Evolutionary conservation across 306 rosid genomes (phyloP).

Genomic region (Acmispon strigosus): DNA sequence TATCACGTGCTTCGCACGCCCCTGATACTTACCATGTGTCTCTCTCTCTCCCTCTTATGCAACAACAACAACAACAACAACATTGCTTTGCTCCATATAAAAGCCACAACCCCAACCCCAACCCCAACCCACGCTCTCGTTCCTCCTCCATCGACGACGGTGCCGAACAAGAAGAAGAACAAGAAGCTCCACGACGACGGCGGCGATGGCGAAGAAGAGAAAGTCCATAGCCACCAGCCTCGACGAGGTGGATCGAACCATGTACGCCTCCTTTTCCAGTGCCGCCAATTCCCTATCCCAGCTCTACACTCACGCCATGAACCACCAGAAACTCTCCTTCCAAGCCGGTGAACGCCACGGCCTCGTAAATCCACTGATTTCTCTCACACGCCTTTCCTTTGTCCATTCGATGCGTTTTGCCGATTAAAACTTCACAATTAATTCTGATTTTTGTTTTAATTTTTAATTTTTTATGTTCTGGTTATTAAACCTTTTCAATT

Average conservation of each 20-base stretch:
- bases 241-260: constrained; percentile 55
- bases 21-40: constrained; percentile 22
- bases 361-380: constrained; percentile 20
- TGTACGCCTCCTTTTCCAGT: constrained; percentile 37
- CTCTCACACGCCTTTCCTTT: neutral
- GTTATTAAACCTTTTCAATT: neutral
- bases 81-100: neutral
- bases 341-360: constrained; percentile 54
- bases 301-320: constrained; percentile 43
- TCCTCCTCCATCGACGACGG: neutral
- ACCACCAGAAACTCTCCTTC: constrained; percentile 47
- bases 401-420: neutral
- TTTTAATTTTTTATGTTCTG: neutral
- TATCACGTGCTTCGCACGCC: constrained; percentile 28
- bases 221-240: constrained; percentile 39
- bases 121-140: neutral
- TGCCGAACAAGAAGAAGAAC: no score
- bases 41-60: neutral
- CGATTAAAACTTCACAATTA: neutral
- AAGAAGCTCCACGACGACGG: neutral
- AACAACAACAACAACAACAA: neutral
- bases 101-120: neutral
- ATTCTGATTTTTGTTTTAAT: neutral
- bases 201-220: constrained; percentile 48
- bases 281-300: constrained; percentile 53